Evolutionary conservation across 2,329 filamentous ascomycete genomes (phyloP).

Genomic region (Zelopaecilomyces penicillatus): DNA sequence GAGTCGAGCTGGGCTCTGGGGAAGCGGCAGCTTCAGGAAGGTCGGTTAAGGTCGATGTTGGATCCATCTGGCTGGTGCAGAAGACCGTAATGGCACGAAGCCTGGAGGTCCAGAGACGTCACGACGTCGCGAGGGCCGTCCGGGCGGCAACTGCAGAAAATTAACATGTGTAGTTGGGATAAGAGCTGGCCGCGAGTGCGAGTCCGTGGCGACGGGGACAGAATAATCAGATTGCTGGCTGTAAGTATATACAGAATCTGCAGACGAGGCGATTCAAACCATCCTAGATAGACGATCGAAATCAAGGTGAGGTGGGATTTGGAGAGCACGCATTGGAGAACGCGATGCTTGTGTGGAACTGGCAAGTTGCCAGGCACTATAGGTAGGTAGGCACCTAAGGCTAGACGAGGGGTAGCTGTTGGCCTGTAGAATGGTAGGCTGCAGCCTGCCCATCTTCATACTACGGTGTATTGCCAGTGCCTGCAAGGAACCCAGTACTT

Average conservation of each 20-base stretch:
- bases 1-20: conserved; percentile 53
- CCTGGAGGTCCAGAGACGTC: conserved; percentile 39
- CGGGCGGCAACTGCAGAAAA: conserved; percentile 42
- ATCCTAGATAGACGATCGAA: conserved; percentile 1
- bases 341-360: conserved; percentile 30
- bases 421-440: too few species aligned
- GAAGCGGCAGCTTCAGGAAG: conserved; percentile 51
- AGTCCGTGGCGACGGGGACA: neutral
- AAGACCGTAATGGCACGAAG: conserved; percentile 27
- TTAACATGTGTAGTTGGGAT: conserved; percentile 47
- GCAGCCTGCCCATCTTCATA: too few species aligned
- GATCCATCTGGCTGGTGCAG: conserved; percentile 45
- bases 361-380: neutral
- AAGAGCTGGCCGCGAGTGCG: neutral
- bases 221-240: neutral
- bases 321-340: conserved; percentile 24
- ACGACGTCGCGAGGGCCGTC: conserved; percentile 46
- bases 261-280: neutral
- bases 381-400: conserved; percentile 6
- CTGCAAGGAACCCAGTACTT: too few species aligned
- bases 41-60: conserved; percentile 39
- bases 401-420: neutral
- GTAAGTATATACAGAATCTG: conserved; percentile 1
- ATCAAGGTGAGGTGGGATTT: conserved; percentile 12
- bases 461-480: too few species aligned